A percentile compares a stretch with the other conserved stretches of the same genome.
phyloP scores from a whole-genome alignment of 2,329 filamentous ascomycete genomes.

The Davidsoniella australis region DNA sequence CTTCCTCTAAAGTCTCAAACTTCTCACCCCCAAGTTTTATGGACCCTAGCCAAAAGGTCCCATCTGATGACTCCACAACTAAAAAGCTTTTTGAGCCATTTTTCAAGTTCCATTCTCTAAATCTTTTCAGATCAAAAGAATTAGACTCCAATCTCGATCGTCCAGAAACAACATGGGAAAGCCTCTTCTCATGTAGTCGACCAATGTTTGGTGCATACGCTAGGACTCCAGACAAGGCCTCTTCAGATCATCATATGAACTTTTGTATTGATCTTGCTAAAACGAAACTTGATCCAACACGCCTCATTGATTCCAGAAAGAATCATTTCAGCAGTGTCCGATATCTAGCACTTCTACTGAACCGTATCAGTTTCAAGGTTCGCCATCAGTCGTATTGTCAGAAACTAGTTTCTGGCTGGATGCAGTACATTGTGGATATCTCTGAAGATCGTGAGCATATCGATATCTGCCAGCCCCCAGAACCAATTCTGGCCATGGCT shows the following conservation, averaged over 20 bases:
- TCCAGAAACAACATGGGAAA: too few relatives aligned
- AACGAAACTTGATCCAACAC: too few relatives aligned
- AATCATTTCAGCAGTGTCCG: background rate
- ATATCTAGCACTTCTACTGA: background rate
- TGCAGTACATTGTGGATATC: background rate
- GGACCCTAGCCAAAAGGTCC: background rate
- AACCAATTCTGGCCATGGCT: background rate
- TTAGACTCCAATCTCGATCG: too few relatives aligned
- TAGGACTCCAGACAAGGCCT: too few relatives aligned
- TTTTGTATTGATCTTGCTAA: too few relatives aligned
- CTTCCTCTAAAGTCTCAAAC: background rate
- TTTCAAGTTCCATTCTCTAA: background rate
- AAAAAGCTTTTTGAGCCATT: background rate
- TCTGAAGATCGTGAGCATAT: background rate
- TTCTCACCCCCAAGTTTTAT: background rate
- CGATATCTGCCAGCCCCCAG: background rate
- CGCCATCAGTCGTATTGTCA: background rate
- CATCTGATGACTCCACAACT: background rate
- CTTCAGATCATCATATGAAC: too few relatives aligned
- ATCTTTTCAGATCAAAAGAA: too few relatives aligned
- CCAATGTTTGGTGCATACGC: too few relatives aligned
- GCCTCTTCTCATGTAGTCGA: too few relatives aligned
- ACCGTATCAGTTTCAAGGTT: background rate
- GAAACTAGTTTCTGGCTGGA: background rate
- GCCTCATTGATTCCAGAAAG: too few relatives aligned